phyloP scores from a whole-genome alignment of 768 basidiomycete genomes.

The Lactarius hengduanensis region DNA sequence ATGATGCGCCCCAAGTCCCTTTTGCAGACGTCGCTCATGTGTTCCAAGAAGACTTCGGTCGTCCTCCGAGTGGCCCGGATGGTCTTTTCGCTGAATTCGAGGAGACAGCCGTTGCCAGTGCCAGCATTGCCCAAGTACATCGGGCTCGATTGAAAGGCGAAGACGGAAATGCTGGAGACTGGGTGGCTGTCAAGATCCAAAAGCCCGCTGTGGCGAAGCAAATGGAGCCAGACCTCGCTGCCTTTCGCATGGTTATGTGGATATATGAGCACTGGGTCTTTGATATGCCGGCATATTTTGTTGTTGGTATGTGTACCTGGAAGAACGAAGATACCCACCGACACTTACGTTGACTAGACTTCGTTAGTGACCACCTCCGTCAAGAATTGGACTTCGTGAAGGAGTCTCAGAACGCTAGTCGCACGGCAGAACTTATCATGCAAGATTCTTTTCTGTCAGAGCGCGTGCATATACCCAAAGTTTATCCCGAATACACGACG shows the following conservation, averaged over 20 bases:
- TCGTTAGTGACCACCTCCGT: slow-evolving; percentile 76
- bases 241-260: slow-evolving; percentile 74
- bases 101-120: slow-evolving; percentile 74
- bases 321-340: background rate
- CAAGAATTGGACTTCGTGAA: slow-evolving; percentile 79
- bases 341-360: slow-evolving; percentile 44
- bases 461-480: slow-evolving; percentile 76
- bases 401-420: slow-evolving; percentile 75
- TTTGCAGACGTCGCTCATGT: slow-evolving; percentile 67
- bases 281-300: slow-evolving; percentile 80
- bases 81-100: slow-evolving; percentile 82
- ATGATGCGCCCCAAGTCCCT: slow-evolving; percentile 83
- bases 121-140: slow-evolving; percentile 93
- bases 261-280: slow-evolving; percentile 78
- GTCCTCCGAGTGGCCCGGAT: slow-evolving; percentile 59
- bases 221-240: slow-evolving; percentile 79
- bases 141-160: slow-evolving; percentile 54
- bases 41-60: slow-evolving; percentile 66
- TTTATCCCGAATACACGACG: slow-evolving; percentile 70
- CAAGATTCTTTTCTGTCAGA: slow-evolving; percentile 66
- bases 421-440: slow-evolving; percentile 65
- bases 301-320: slow-evolving; percentile 52
- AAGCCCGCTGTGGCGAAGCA: slow-evolving; percentile 87
- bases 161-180: slow-evolving; percentile 40
- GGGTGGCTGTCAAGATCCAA: slow-evolving; percentile 94